Evolutionary conservation across 2,329 filamentous ascomycete species (phyloP).

Genomic region (Akanthomyces dipterigenus): DNA sequence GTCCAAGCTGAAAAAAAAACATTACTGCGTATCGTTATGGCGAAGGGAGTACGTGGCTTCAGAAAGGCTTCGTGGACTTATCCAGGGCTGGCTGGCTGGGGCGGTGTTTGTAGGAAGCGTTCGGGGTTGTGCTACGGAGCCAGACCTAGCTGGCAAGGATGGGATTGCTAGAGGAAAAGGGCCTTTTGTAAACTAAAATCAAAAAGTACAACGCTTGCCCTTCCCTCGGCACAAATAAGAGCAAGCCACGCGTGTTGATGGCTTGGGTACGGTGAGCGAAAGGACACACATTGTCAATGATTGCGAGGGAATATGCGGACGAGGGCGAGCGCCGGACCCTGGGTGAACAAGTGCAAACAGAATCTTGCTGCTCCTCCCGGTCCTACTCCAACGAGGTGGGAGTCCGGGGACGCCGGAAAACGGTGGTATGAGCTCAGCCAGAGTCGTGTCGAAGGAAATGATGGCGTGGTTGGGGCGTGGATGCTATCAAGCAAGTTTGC

Average conservation of each 20-base stretch:
- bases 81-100: neutral
- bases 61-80: neutral
- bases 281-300: too few relatives aligned
- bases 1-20: neutral
- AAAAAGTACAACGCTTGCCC: neutral
- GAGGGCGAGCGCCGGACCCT: too few relatives aligned
- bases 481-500: neutral
- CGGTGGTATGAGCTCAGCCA: neutral
- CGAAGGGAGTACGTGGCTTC: neutral
- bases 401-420: neutral
- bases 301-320: too few relatives aligned
- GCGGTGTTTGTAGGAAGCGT: neutral
- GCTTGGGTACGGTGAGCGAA: neutral
- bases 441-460: neutral
- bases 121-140: neutral
- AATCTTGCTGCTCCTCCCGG: too few relatives aligned
- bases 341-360: too few relatives aligned
- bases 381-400: neutral
- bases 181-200: neutral
- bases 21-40: neutral
- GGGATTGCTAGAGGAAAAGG: neutral
- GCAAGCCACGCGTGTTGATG: neutral
- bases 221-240: neutral
- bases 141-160: too few relatives aligned
- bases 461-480: neutral